Evolutionary conservation across 805 yeast species (phyloP).

Genomic region (Saccharomycopsis fermentans): DNA sequence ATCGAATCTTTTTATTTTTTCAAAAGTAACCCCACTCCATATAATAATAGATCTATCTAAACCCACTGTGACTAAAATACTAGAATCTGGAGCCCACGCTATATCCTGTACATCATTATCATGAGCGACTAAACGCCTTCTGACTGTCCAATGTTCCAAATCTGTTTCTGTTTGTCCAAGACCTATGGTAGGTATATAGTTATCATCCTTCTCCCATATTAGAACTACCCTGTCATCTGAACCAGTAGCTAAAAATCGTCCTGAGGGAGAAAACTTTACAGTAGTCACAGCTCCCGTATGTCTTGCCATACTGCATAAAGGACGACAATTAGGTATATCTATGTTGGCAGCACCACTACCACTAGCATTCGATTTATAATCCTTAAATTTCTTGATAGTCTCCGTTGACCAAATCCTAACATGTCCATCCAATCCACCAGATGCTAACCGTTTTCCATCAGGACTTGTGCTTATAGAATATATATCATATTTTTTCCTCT

Average conservation of each 20-base stretch:
- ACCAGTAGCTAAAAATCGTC: constrained; percentile 85
- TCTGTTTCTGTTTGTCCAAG: constrained; percentile 68
- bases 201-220: constrained; percentile 89
- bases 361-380: constrained; percentile 5
- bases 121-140: constrained; percentile 89
- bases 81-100: constrained; percentile 96
- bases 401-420: constrained; percentile 79
- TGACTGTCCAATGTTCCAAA: constrained; percentile 87
- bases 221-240: constrained; percentile 88
- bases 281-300: constrained; percentile 97
- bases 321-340: constrained; percentile 34
- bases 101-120: constrained; percentile 96
- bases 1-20: constrained; percentile 78
- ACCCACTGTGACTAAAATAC: constrained; percentile 86
- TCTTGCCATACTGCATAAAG: constrained; percentile 83
- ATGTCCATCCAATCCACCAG: constrained; percentile 88
- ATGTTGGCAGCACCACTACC: constrained; percentile 17
- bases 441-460: constrained; percentile 77
- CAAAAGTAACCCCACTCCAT: constrained; percentile 91
- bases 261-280: constrained; percentile 86
- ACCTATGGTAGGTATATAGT: constrained; percentile 39
- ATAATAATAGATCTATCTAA: constrained; percentile 85
- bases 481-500: constrained; percentile 69
- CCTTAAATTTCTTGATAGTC: constrained; percentile 37
- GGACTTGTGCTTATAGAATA: constrained; percentile 74